Evolutionary conservation across 2,329 filamentous ascomycete species (phyloP), one percentile per base, ranked within the genome.

Genomic region (Colletotrichum falcatum): DNA sequence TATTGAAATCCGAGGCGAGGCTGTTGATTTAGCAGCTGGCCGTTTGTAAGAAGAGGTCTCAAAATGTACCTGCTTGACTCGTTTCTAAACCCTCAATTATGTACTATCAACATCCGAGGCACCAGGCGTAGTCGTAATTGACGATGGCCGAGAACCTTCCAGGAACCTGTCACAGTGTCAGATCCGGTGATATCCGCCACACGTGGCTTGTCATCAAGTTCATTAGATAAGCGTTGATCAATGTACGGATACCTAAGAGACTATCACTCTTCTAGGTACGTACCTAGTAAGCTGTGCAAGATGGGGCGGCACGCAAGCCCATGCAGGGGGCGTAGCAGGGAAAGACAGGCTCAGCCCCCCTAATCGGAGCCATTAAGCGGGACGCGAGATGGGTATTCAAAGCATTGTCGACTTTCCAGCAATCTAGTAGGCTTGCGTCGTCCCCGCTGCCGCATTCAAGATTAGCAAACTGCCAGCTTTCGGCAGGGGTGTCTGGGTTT

Each of bases 391-490:
- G 56, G 63, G 48, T 26, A 44, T 60, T 48, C 7, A 28, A 35
- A 54, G 30, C 51, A 14, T 23, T 54, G 51, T 23, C 30, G 30
- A 35, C 51, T 33, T 55, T 61, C 39, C 64, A 59, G 58, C 63
- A 62, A 54, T 62, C 28, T 58, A 70, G 64, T 67, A 65, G 68
- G 33, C 44, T 70, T 53, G 35, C 58, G 64, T 59, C 53, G 58
- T 63, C 58, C 67, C 64, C 68, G 68, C 64, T 54, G 59, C 64
- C 59, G 58, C 58, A 59, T 28, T 65, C 68, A 68, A 71, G 59
- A 71, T 71, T 71, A 71, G 53, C 68, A 67, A 59, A 63, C 58
- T 71, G 59, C 37, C 68, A 70, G n/a, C 51, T 55, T 63, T 48
- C 26, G 59, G 64, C 64, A 71, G 68, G 68, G 68, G 48, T 71